Evolutionary conservation across 2,329 filamentous ascomycete genomes (phyloP), one percentile per base, ranked within the genome.

Genomic region (Botrytis sinoallii): DNA sequence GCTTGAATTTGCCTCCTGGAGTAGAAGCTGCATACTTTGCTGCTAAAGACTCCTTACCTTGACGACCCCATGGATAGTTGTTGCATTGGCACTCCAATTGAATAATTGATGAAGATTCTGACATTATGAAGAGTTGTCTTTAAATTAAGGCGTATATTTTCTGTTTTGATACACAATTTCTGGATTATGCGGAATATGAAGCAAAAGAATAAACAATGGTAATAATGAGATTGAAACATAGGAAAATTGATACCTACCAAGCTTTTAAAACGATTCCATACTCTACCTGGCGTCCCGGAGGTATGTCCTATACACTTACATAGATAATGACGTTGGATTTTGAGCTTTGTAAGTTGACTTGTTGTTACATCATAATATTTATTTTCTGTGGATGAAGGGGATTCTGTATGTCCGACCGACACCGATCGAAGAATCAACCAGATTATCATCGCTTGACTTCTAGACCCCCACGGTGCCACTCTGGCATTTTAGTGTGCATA

Each of bases 1-100:
- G 86, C 75, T 87, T 85, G 83, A 92, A 92, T 52, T 85, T 84
- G 9, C 85, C 87, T 20, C 89, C 88, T 0, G 90, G 89, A 0
- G 91, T 92, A 77, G 91, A 88, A 18, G 87, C 85, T 78, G 90
- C 92, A 16, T 93, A 83, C 60, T 85, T 85, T 1, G 90, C 92
- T 20, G 90, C 89, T 20, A 93, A 81, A 0, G 91, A 93, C 3
- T 90, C 81, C 22, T 85, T 86, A 42, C 92, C 92, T 77, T 87
- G 85, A 80, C 90, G 92, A 3, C 92, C 92, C 91, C 92, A 94
- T 18, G 75, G 74, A 74, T 78, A 72, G 70, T 82, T 83, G 80
- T 89, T 89, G 80, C 86, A 87, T 61, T 83, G 82, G 77, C 86
- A 89, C 77, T 85, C 85, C 38, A 89, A 79, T 77, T 88, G 86